Evolutionary conservation across 306 rosid genomes (phyloP), one percentile per base, ranked within the genome.

Genomic region (Dalbergia oliveri): DNA sequence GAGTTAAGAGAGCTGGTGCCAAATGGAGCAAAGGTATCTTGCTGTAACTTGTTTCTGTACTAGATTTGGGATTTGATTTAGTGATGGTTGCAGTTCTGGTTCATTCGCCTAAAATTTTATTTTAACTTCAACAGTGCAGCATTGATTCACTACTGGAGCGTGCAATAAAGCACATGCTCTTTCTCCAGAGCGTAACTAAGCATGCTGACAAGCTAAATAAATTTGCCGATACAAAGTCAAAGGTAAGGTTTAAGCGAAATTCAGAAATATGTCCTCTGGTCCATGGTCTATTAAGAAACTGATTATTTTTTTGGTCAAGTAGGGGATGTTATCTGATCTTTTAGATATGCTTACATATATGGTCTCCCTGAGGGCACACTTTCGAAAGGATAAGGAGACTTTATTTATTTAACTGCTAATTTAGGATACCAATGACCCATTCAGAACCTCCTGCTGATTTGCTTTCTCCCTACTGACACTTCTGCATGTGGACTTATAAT

Each of bases 141-240:
- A 95, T 95, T 79, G 99, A 95, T 89, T 95, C 99, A 23, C 88
- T 95, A 76, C 86, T 95, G 90, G 99, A 95, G 79, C 94, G 94
- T 50, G 81, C 98, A 26, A 89, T 93, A 86, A 90, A 93, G 94
- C 97, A 95, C 93, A 88, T 91, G 98, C 86, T 93, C 21, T 95
- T 93, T 89, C 89, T 95, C 86, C 99, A 95, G 82, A 84, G 99
- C 87, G 73, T 91, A 76, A 84, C 96, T 70, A 95, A 91, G 88
- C 97, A 95, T 83, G 97, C 96, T n/a, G 99, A 90, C 86, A 93
- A 91, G 89, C 84, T 95, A 56, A 86, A 81, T 72, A 90, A 88
- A 80, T 87, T 89, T 57, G 56, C 90, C 51, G 87, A 87, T 82
- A 71, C 86, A 44, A 93, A 89, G 88, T 86, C 94, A 84, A 85